A percentile compares a stretch with the other conserved stretches of the same genome.
Evolutionary conservation across 371 early-diverging fungal species (phyloP).

Genomic region (Apophysomyces variabilis): DNA sequence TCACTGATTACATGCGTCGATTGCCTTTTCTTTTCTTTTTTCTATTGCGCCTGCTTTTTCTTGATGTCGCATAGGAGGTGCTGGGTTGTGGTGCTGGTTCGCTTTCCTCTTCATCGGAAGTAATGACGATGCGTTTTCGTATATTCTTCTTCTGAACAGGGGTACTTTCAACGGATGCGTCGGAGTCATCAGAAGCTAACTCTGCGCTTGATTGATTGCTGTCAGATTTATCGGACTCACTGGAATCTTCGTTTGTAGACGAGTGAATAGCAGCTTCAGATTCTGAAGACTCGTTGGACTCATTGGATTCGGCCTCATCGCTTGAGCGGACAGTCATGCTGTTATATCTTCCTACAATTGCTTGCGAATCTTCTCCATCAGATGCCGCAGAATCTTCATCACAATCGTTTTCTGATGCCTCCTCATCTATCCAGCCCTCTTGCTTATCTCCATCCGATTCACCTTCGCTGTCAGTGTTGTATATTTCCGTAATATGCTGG

Average conservation of each 20-base stretch:
- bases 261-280: not conserved
- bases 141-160: not conserved
- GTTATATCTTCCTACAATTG: no score
- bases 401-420: no score
- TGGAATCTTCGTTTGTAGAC: not conserved
- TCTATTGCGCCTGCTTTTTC: not conserved
- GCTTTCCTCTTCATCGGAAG: not conserved
- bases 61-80: not conserved
- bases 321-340: no score
- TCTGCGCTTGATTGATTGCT: not conserved
- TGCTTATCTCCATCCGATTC: no score
- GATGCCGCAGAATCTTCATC: no score
- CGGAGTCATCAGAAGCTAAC: not conserved
- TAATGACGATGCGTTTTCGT: constrained; percentile 2
- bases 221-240: not conserved
- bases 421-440: no score
- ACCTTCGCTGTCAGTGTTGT: no score
- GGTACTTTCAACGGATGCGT: not conserved
- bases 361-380: no score
- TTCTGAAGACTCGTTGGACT: no score
- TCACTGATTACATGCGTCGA: not conserved
- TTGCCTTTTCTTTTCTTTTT: not conserved
- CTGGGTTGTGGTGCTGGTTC: not conserved
- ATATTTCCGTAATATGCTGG: not conserved
- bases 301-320: no score